phyloP scores from a whole-genome alignment of 2,329 filamentous ascomycete genomes.

The Sporothrix pseudoabietina region DNA sequence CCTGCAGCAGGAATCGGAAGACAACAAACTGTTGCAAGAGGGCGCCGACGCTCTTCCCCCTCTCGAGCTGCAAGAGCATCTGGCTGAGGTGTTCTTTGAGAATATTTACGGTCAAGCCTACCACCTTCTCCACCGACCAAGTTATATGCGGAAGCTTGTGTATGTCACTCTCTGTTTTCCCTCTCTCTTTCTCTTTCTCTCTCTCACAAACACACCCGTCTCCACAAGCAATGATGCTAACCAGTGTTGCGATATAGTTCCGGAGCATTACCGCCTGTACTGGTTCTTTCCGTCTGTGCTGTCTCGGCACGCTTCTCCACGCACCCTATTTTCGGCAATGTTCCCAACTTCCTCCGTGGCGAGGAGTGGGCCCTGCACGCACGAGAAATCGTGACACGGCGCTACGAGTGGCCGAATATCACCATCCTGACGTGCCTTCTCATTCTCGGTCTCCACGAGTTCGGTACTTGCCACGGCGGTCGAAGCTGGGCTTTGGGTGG shows the following conservation, averaged over 20 bases:
- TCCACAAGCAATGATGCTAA: slow-evolving; percentile 19
- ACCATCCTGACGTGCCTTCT: slow-evolving; percentile 91
- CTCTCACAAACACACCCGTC: neutral
- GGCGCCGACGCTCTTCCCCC: slow-evolving; percentile 80
- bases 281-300: slow-evolving; percentile 91
- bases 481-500: slow-evolving; percentile 95
- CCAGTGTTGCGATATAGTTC: slow-evolving; percentile 51
- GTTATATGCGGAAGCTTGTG: slow-evolving; percentile 87
- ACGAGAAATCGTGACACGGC: slow-evolving; percentile 80
- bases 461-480: slow-evolving; percentile 94
- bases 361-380: slow-evolving; percentile 89
- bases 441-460: slow-evolving; percentile 88
- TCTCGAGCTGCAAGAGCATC: slow-evolving; percentile 86
- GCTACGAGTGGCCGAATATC: slow-evolving; percentile 94
- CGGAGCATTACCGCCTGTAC: slow-evolving; percentile 80
- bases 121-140: slow-evolving; percentile 91
- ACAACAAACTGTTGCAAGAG: slow-evolving; percentile 76
- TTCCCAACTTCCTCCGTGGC: slow-evolving; percentile 76
- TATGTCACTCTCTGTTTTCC: slow-evolving; percentile 44
- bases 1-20: slow-evolving; percentile 67
- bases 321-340: slow-evolving; percentile 73
- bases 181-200: neutral
- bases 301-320: slow-evolving; percentile 93
- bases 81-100: slow-evolving; percentile 94
- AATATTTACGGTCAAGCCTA: slow-evolving; percentile 95